phyloP scores from a whole-genome alignment of 2,329 filamentous ascomycete species.

The Fusarium sp. region DNA sequence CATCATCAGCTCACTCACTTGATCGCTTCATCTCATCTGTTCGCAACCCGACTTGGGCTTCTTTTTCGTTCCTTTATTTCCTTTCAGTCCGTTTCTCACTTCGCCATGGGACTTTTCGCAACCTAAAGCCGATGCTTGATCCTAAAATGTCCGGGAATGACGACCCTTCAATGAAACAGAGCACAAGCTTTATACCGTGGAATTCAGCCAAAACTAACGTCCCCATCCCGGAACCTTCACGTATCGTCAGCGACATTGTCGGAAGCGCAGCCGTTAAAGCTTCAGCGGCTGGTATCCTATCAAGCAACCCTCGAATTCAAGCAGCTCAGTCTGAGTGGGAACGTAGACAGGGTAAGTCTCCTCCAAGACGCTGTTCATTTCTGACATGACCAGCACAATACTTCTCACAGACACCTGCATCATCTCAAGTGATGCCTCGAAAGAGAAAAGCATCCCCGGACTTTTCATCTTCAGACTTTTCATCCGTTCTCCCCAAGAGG shows the following conservation, averaged over 20 bases:
- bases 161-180: conserved; percentile 23
- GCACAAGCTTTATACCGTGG: conserved; percentile 31
- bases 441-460: conserved; percentile 24
- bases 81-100: not conserved
- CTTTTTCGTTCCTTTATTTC: not conserved
- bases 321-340: conserved; percentile 46
- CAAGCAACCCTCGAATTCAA: conserved; percentile 37
- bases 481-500: conserved; percentile 1
- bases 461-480: not conserved
- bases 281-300: conserved; percentile 4
- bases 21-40: not conserved
- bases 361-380: not conserved
- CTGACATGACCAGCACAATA: conserved; percentile 16
- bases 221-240: conserved; percentile 12
- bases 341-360: conserved; percentile 11
- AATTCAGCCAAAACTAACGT: conserved; percentile 11
- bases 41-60: not conserved
- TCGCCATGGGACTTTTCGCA: not conserved
- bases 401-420: not conserved
- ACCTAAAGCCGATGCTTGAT: conserved; percentile 5
- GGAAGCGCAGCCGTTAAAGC: not conserved
- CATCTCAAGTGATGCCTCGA: not conserved
- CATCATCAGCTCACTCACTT: not conserved
- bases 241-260: conserved; percentile 40
- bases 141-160: not conserved